A percentile compares a stretch with the other conserved stretches of the same genome.
Conservation (phyloP, 2,329 filamentous ascomycete genomes). For the Xylaria sp. region DNA sequence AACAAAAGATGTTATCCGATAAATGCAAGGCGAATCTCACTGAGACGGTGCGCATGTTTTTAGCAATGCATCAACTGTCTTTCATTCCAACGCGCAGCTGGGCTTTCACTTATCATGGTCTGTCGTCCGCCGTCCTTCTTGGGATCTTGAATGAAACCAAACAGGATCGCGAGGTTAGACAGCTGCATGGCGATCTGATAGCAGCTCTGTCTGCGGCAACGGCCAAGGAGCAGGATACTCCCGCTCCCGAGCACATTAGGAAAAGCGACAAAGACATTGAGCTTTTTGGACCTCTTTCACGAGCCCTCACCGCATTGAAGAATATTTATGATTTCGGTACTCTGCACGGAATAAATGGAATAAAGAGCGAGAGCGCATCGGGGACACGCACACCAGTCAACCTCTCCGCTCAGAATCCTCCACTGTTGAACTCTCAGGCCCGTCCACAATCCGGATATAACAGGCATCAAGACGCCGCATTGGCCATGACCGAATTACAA, state of each 20-base stretch:
- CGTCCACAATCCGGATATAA: conserved; percentile 52
- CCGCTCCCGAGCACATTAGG: conserved; percentile 63
- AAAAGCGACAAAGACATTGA: conserved; percentile 70
- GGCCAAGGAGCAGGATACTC: conserved; percentile 66
- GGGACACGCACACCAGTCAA: conserved; percentile 58
- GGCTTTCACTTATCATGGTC: conserved; percentile 74
- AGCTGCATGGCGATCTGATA: conserved; percentile 72
- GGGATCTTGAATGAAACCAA: conserved; percentile 72
- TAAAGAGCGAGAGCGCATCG: conserved; percentile 61
- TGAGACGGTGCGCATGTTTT: conserved; percentile 74
- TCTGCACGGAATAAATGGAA: conserved; percentile 58
- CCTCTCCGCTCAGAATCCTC: conserved; percentile 52
- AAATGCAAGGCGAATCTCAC: conserved; percentile 71
- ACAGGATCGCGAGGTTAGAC: conserved; percentile 69
- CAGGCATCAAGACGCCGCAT: conserved; percentile 68
- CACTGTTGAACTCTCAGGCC: conserved; percentile 43
- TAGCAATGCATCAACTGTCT: conserved; percentile 74
- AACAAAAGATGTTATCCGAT: conserved; percentile 65
- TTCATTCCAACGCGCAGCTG: conserved; percentile 73
- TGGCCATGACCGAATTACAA: conserved; percentile 74
- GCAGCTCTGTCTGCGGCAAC: conserved; percentile 71
- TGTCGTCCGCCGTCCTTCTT: conserved; percentile 72
- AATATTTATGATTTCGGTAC: conserved; percentile 75
- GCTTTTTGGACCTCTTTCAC: conserved; percentile 68
- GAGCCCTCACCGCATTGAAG: conserved; percentile 68